Conservation (phyloP, 1,139 yeast genomes). For the Debaryomyces nepalensis region DNA sequence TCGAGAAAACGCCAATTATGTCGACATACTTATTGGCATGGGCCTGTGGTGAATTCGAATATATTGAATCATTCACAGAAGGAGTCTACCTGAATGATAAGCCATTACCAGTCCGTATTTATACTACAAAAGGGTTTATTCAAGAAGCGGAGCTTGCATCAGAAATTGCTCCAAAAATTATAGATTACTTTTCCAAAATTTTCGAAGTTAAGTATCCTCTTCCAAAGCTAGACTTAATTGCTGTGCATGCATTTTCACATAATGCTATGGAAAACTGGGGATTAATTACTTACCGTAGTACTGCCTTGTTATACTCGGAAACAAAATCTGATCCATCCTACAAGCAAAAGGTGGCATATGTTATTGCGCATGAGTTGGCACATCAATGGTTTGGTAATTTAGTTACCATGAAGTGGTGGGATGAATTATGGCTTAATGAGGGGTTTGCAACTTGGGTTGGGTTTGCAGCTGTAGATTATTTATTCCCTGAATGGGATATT, state of each 20-base stretch:
- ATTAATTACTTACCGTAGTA: slow-evolving; percentile 77
- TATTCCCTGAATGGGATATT: slow-evolving; percentile 63
- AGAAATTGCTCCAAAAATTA: slow-evolving; percentile 65
- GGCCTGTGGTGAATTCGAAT: slow-evolving; percentile 77
- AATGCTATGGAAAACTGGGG: slow-evolving; percentile 97
- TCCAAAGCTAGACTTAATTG: slow-evolving; percentile 77
- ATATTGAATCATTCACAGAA: slow-evolving; percentile 57
- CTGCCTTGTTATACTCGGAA: slow-evolving; percentile 71
- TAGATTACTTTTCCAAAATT: slow-evolving; percentile 65
- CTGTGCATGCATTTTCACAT: slow-evolving; percentile 75
- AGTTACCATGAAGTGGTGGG: slow-evolving; percentile 70
- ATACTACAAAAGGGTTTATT: slow-evolving; percentile 71
- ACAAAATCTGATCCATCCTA: slow-evolving; percentile 68
- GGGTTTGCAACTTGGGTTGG: slow-evolving; percentile 69
- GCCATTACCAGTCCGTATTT: slow-evolving; percentile 74
- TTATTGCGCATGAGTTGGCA: slow-evolving; percentile 65
- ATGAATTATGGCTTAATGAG: slow-evolving; percentile 65
- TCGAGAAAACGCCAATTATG: slow-evolving; percentile 67
- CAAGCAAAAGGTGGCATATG: slow-evolving; percentile 59
- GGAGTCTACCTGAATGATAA: slow-evolving; percentile 40
- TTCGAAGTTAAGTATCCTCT: slow-evolving; percentile 72
- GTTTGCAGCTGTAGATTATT: slow-evolving; percentile 53
- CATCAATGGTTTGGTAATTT: slow-evolving; percentile 70
- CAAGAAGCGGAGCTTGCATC: slow-evolving; percentile 68
- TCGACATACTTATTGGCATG: slow-evolving; percentile 78